Conservation (phyloP, 1,284 basidiomycete species). For the Cryptococcus maquisensis region DNA sequence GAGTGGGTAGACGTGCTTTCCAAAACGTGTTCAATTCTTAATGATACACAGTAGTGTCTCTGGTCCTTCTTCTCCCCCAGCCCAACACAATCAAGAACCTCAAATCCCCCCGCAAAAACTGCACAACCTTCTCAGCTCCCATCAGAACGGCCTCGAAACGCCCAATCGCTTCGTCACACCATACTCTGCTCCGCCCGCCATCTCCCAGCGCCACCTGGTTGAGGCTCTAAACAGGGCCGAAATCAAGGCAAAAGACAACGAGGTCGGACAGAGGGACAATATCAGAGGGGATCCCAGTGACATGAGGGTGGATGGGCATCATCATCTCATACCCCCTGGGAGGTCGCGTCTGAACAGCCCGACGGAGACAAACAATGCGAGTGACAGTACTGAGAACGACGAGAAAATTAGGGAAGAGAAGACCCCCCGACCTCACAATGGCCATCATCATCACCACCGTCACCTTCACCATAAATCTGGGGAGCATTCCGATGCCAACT, state of each 20-base stretch:
- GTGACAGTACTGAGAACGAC: neutral
- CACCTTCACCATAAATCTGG: slow-evolving; percentile 3
- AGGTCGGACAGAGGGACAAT: slow-evolving; percentile 56
- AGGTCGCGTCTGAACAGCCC: slow-evolving; percentile 20
- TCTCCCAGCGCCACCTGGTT: slow-evolving; percentile 51
- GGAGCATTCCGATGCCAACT: neutral
- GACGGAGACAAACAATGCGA: neutral
- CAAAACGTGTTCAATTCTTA: neutral
- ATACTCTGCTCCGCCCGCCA: slow-evolving; percentile 57
- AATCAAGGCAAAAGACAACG: slow-evolving; percentile 36
- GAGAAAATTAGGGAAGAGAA: slow-evolving; percentile 19
- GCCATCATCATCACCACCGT: slow-evolving; percentile 12
- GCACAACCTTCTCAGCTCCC: slow-evolving; percentile 4
- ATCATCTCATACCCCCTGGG: slow-evolving; percentile 55
- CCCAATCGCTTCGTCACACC: slow-evolving; percentile 71
- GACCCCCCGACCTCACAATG: slow-evolving; percentile 52
- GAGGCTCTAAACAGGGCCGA: slow-evolving; percentile 31
- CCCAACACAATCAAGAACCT: slow-evolving; percentile 1
- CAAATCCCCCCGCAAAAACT: slow-evolving; percentile 6
- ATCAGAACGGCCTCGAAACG: slow-evolving; percentile 58
- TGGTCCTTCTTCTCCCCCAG: slow-evolving; percentile 23
- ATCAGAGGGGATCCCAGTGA: slow-evolving; percentile 52
- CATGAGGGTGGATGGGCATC: slow-evolving; percentile 49
- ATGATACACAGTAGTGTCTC: slow-evolving; percentile 18
- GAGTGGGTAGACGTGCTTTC: slow-evolving; percentile 9